Percentiles rank a stretch among this genome's conserved stretches.
These are phyloP conservation scores for Cryptococcus floricola DNA, from an alignment of 1,284 basidiomycete genomes.

Conservation along the genomic window DNA sequence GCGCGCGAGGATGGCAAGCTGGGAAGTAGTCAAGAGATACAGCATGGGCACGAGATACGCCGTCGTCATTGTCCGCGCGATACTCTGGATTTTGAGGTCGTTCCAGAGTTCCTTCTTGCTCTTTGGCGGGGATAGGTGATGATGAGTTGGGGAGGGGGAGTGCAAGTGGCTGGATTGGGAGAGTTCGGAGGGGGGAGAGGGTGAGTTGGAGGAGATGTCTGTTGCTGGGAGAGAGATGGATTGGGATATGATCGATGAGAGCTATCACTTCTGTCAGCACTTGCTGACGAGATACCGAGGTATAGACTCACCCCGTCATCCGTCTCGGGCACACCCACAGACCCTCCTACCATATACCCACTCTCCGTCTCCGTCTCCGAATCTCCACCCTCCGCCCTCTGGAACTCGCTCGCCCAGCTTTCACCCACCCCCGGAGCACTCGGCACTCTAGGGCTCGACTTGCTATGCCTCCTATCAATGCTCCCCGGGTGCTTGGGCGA, in stretches of 20 bases:
- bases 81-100: conserved; percentile 47
- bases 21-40: conserved; percentile 45
- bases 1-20: conserved; percentile 44
- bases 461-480: neutral
- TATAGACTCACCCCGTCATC: conserved; percentile 30
- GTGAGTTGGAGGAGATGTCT: conserved; percentile 34
- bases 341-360: conserved; percentile 12
- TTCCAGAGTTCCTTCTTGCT: conserved; percentile 49
- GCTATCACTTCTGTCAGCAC: conserved; percentile 13
- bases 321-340: conserved; percentile 18
- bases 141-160: conserved; percentile 19
- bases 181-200: conserved; percentile 33
- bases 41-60: conserved; percentile 47
- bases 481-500: neutral
- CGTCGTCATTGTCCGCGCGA: conserved; percentile 44
- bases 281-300: neutral
- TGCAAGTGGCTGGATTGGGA: conserved; percentile 16
- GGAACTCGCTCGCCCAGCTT: conserved; percentile 13
- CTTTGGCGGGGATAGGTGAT: conserved; percentile 9
- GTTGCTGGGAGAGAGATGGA: conserved; percentile 45
- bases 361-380: conserved; percentile 27
- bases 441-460: neutral
- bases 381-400: conserved; percentile 21
- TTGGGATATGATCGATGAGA: conserved; percentile 38
- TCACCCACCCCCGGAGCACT: neutral